Conservation (phyloP, 768 basidiomycete species). For the Tylopilus cervinicoccineus region DNA sequence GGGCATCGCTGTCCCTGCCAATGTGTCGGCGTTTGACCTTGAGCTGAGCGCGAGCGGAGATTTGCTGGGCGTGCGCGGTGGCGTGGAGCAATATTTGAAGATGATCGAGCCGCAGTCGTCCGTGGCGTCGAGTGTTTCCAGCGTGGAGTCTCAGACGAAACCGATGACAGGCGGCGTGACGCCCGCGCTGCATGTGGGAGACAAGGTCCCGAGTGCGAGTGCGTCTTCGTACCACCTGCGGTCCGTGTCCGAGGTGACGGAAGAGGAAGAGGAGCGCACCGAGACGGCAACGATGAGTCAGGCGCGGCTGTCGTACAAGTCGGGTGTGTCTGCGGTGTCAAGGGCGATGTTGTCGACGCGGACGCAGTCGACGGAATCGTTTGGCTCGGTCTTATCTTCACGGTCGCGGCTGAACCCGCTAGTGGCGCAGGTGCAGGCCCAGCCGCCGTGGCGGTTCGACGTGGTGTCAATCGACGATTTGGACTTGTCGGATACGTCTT, state of each 20-base stretch:
- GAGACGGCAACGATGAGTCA: constrained; percentile 17
- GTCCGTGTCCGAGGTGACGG: constrained; percentile 30
- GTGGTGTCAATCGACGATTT: constrained; percentile 76
- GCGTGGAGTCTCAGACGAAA: constrained; percentile 4
- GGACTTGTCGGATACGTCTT: constrained; percentile 76
- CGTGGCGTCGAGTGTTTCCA: constrained; percentile 12
- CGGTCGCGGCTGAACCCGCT: constrained; percentile 28
- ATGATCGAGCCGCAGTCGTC: constrained; percentile 41
- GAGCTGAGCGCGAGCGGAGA: constrained; percentile 60
- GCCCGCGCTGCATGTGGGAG: background rate
- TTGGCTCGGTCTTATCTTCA: constrained; percentile 31
- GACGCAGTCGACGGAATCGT: constrained; percentile 33
- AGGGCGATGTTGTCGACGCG: constrained; percentile 19
- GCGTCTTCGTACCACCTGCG: constrained; percentile 21
- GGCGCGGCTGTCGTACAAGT: constrained; percentile 20
- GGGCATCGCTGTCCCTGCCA: constrained; percentile 35
- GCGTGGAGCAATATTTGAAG: constrained; percentile 63
- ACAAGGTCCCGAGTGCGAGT: constrained; percentile 5
- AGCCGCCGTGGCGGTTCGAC: constrained; percentile 59
- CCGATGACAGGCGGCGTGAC: background rate
- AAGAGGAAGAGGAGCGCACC: constrained; percentile 26
- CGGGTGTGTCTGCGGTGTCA: constrained; percentile 19
- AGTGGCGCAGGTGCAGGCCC: constrained; percentile 32
- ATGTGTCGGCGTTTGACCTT: constrained; percentile 68
- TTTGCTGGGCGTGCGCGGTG: constrained; percentile 55